phyloP scores from a whole-genome alignment of 495 filamentous ascomycete genomes.

The Neurospora sp. region DNA sequence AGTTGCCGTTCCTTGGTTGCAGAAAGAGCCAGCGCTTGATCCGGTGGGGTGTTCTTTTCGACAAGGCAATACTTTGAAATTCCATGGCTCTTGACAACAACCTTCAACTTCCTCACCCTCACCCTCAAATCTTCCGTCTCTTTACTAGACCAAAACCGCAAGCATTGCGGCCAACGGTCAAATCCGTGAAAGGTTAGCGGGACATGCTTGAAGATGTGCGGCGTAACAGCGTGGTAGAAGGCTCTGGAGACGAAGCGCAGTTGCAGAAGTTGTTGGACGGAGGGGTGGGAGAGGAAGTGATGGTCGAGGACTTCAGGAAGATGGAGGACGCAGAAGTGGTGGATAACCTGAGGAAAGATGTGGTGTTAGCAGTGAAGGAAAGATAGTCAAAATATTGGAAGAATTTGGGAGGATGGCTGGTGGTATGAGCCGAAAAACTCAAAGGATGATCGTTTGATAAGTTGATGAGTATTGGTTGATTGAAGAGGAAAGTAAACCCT shows the following conservation, averaged over 20 bases:
- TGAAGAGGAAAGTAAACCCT: slow-evolving; percentile 17
- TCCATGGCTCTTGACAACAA: neutral
- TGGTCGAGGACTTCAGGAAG: neutral
- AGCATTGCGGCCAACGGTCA: neutral
- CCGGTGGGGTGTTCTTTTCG: neutral
- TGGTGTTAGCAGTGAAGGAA: neutral
- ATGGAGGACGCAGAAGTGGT: neutral
- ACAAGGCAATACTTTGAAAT: neutral
- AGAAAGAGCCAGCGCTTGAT: neutral
- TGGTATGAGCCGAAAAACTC: neutral
- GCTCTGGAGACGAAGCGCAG: neutral
- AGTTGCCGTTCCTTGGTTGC: neutral
- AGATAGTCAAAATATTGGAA: neutral
- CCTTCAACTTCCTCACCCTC: neutral
- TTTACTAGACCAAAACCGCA: neutral
- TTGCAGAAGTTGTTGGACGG: neutral
- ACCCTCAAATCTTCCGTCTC: neutral
- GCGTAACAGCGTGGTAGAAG: neutral
- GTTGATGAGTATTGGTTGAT: neutral
- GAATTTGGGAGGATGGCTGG: neutral
- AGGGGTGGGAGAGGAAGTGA: neutral
- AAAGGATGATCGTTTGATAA: neutral
- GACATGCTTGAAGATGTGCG: neutral
- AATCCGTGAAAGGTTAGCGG: neutral
- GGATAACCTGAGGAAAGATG: neutral